Base-by-base conservation (phyloP, 2,329 filamentous ascomycete species). In the Talaromyces islandicus region DNA sequence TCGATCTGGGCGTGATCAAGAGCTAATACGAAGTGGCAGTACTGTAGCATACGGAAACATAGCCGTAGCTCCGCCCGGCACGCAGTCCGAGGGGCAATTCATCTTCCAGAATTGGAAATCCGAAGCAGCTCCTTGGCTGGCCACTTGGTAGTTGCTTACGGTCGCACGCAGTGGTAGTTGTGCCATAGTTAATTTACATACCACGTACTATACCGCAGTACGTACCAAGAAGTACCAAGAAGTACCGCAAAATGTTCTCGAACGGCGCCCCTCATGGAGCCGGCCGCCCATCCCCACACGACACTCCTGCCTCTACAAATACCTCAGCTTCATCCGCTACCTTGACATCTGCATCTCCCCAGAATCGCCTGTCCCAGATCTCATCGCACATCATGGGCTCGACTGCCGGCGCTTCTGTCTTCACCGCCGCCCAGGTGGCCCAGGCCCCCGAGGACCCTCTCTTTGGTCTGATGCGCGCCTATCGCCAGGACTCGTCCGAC, bases 391-490 rank as follows among this genome's bases (percentile, higher is more conserved):
- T 77, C 77, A 88, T 94, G 83, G 83, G 86, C 71, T 81, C 85
- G 65, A 77, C 76, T 64, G 71, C 78, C 70, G 73, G 81, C 60
- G 57, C 57, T 35, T 88, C 89, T 67, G 85, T 83, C 71, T 96
- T 96, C 80, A 85, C 87, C 63, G 83, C 88, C 70, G 84, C 89
- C 71, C 80, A 83, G 66, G 91, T 97, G 62, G 90, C 92, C 69
- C 88, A 93, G 78, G 94, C 94, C 63, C 92, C 94, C 54, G 92
- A 96, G 76, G 94, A 99, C 78, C 87, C 93, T 65, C 85, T 99
- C 73, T 99, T 99, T 73, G 92, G 93, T 60, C 81, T 99, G 69
- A 92, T 93, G 85, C 86, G 89, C 64, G 92, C 91, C 63, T 99
- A 88, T 82, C 87, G 87, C 71, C 89, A 89, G 64, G 94, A 99